Conservation (phyloP, 345 rosid species). For the Psidium guajava region DNA sequence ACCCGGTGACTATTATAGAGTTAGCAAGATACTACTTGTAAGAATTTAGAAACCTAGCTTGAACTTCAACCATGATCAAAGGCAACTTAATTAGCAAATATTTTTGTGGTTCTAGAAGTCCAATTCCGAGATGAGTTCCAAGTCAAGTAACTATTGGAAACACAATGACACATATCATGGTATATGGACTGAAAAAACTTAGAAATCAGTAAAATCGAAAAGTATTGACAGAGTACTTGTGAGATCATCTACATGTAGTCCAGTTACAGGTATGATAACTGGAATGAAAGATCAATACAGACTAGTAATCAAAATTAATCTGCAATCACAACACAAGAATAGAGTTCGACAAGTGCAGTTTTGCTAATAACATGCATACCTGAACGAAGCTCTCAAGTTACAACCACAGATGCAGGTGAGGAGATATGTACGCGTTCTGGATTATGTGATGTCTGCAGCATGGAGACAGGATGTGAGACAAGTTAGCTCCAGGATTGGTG, state of each 20-base stretch:
- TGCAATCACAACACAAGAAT: background rate
- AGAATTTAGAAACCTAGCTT: background rate
- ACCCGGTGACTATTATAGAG: background rate
- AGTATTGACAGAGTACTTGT: background rate
- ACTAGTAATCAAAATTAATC: background rate
- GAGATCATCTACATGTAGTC: background rate
- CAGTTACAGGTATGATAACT: no score
- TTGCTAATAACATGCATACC: background rate
- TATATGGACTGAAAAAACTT: background rate
- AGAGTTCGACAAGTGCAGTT: background rate
- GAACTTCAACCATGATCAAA: background rate
- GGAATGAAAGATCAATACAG: no score
- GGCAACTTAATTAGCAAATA: background rate
- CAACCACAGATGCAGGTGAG: background rate
- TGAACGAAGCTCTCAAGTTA: background rate
- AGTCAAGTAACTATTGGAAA: background rate
- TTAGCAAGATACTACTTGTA: background rate
- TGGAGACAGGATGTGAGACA: background rate
- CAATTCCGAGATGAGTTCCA: background rate
- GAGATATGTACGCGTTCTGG: background rate
- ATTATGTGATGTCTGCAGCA: background rate
- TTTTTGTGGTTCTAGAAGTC: background rate
- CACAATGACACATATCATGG: background rate
- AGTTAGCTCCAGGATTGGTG: background rate
- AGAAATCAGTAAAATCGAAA: background rate